phyloP scores from a whole-genome alignment of 23 red algal genomes.

The Pyropia yezoensis region DNA sequence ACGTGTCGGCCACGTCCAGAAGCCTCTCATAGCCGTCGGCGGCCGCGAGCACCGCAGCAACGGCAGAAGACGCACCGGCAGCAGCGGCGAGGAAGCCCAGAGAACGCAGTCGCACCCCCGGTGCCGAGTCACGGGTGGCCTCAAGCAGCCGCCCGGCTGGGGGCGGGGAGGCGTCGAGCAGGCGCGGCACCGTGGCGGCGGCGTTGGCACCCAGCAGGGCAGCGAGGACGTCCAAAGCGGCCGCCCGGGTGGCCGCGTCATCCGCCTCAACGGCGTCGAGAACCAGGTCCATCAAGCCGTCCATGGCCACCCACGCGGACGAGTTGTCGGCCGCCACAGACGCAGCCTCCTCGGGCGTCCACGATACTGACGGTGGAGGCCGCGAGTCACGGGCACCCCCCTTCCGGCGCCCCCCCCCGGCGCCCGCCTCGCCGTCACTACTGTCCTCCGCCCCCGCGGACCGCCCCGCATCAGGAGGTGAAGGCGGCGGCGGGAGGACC shows the following conservation, averaged over 20 bases:
- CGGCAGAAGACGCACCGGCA: too few species aligned
- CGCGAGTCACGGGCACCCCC: background rate
- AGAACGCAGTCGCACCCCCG: background rate
- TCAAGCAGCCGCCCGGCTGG: background rate
- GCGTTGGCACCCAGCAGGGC: background rate
- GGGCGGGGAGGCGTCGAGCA: background rate
- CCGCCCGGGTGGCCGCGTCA: background rate
- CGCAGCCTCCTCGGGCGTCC: background rate
- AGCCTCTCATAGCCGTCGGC: too few species aligned
- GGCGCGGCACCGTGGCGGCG: background rate
- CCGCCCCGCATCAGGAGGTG: background rate
- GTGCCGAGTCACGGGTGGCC: background rate
- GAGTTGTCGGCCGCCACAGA: background rate
- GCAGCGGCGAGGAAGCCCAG: too few species aligned
- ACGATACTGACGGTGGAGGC: background rate
- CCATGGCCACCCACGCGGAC: background rate
- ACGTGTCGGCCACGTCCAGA: too few species aligned
- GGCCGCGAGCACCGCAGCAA: too few species aligned
- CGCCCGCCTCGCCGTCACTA: conserved; percentile 1
- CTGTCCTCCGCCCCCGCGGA: background rate
- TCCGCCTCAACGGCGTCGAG: background rate
- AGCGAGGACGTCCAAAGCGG: background rate
- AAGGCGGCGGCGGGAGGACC: conserved; percentile 22
- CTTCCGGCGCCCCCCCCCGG: background rate
- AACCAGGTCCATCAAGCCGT: background rate